Base-by-base conservation (phyloP, 23 red algal genomes). In the Gracilaria gracilis region DNA sequence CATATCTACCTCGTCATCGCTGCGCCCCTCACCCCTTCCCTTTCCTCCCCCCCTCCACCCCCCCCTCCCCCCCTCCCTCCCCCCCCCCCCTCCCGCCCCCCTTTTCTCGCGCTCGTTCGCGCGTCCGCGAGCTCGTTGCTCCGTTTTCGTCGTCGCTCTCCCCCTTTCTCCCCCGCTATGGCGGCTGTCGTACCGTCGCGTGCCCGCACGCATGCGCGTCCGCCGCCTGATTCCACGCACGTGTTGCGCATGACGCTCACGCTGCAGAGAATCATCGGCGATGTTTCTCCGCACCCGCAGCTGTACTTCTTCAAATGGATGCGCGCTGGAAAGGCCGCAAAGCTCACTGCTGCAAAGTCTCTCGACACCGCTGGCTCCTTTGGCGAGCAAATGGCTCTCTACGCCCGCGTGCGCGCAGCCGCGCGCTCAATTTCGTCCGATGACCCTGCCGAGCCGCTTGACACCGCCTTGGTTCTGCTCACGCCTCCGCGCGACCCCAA, bases 151-250 rank as follows among this genome's bases (percentile, higher is more conserved):
- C 83, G 17, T 66, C 50, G 15, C 46, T 1, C 67, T 0, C 37
- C 46, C 47, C 33, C 66, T 16, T 21, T 35, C 20, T 67, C 84
- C 2, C 42, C 0, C 39, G 20, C 61, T 20, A 87, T 87, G 84
- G 84, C 84, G 62, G 84, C 84, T 24, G 67, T 74, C 48, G 84
- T 87, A 3, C 84, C 84, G 64, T 87, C 84, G 29, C 84, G 84
- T 20, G 84, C 84, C 0, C 84, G 84, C 25, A 65, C 84, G n/a
- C 66, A 75, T 23, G 64, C 66, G 7, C 84, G 84, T n/a, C 82
- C 65, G 15, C 82, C 82, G 25, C 53, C 67, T 6, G 42, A 87
- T 20, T 51, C 53, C 0, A 53, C 67, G 24, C 69, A 87, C 32
- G 55, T 62, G 21, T 25, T 87, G 8, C 84, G 84, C 47, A 73